A percentile compares a stretch with the other conserved stretches of the same genome.
These are phyloP conservation scores for Albifimbria verrucaria DNA, from an alignment of 2,329 filamentous ascomycete genomes.

Conservation along the genomic window DNA sequence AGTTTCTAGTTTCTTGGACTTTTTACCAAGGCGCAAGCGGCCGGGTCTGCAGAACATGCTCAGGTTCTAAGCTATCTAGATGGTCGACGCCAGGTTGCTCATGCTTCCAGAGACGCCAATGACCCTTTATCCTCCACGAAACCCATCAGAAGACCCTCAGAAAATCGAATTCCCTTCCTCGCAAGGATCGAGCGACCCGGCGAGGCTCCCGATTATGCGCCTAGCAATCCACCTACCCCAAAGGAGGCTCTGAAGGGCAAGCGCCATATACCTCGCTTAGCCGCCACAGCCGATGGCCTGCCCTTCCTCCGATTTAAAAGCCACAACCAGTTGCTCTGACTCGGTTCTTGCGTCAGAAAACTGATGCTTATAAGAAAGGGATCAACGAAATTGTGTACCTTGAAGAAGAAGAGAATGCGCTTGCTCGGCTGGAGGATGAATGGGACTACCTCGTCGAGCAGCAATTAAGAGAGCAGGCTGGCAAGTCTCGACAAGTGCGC, in stretches of 20 bases:
- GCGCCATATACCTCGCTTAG: constrained; percentile 52
- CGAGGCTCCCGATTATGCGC: constrained; percentile 44
- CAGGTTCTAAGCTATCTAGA: constrained; percentile 40
- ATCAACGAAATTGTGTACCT: constrained; percentile 36
- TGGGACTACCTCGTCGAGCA: constrained; percentile 42
- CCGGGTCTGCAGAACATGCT: constrained; percentile 36
- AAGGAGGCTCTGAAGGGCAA: constrained; percentile 35
- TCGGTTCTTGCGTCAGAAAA: too few relatives aligned
- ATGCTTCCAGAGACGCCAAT: background rate
- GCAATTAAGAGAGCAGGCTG: constrained; percentile 17
- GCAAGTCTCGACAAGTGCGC: background rate
- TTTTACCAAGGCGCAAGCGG: constrained; percentile 32
- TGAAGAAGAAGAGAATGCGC: constrained; percentile 36
- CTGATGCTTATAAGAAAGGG: constrained; percentile 49
- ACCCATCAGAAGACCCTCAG: constrained; percentile 13
- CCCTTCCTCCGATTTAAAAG: constrained; percentile 67
- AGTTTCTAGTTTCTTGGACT: constrained; percentile 36
- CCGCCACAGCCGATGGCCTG: constrained; percentile 48
- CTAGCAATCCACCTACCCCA: constrained; percentile 45
- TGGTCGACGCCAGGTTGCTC: constrained; percentile 18
- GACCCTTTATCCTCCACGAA: constrained; percentile 17
- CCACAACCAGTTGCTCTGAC: constrained; percentile 60
- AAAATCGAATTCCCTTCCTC: constrained; percentile 22
- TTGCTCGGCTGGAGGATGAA: constrained; percentile 39
- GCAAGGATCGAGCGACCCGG: constrained; percentile 29